Conservation (phyloP, 441 rosid species). For the Biscutella auriculata region DNA sequence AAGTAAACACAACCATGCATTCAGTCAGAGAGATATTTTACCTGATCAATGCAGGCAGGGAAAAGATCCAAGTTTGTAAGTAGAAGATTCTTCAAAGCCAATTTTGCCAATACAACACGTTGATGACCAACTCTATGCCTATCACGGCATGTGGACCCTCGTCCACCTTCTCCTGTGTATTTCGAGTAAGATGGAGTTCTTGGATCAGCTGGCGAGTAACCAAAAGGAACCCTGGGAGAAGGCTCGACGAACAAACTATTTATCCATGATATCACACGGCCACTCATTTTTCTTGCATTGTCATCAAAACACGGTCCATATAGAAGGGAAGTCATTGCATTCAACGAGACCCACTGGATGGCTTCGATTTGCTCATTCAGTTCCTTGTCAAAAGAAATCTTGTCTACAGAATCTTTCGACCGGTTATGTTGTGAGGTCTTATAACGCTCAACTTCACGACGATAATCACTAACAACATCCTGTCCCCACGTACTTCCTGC, state of each 20-base stretch:
- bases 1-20: constrained; percentile 1
- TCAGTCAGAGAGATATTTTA: constrained; percentile 23
- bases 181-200: constrained; percentile 91
- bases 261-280: constrained; percentile 94
- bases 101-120: constrained; percentile 85
- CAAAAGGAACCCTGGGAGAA: constrained; percentile 91
- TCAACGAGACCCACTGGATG: constrained; percentile 96
- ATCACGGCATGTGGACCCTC: constrained; percentile 81
- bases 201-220: constrained; percentile 93
- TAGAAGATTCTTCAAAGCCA: constrained; percentile 95
- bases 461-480: constrained; percentile 81
- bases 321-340: constrained; percentile 94
- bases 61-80: constrained; percentile 95
- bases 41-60: constrained; percentile 99
- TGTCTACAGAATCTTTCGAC: constrained; percentile 94
- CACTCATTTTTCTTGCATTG: constrained; percentile 97
- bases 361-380: constrained; percentile 90
- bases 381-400: constrained; percentile 91
- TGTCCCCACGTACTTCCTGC: constrained; percentile 83
- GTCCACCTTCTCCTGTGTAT: constrained; percentile 77
- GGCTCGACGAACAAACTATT: constrained; percentile 95
- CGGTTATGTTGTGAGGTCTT: constrained; percentile 90
- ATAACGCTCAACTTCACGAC: constrained; percentile 98
- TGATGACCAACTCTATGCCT: constrained; percentile 85
- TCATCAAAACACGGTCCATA: constrained; percentile 98